Percentiles rank a stretch among this genome's conserved stretches.
phyloP scores from a whole-genome alignment of 2,329 filamentous ascomycete species.

The Grosmannia huntii region DNA sequence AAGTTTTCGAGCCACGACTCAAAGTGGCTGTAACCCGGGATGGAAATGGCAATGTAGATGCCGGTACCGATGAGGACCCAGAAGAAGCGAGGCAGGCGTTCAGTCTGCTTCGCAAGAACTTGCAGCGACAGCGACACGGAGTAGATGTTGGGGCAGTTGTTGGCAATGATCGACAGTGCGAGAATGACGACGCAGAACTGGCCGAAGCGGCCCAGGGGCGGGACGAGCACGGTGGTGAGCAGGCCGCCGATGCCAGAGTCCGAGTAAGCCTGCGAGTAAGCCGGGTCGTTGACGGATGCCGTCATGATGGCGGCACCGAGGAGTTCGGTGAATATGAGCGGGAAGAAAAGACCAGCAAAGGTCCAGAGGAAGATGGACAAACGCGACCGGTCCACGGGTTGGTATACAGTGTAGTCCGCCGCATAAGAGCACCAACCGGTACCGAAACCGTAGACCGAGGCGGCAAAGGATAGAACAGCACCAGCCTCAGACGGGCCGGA shows the following conservation, averaged over 20 bases:
- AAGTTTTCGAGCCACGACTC: slow-evolving; percentile 25
- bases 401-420: slow-evolving; percentile 45
- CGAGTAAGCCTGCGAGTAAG: slow-evolving; percentile 32
- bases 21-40: slow-evolving; percentile 25
- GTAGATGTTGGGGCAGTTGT: slow-evolving; percentile 28
- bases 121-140: slow-evolving; percentile 30
- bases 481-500: slow-evolving; percentile 42
- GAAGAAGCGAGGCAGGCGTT: slow-evolving; percentile 41
- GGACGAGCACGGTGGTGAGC: slow-evolving; percentile 30
- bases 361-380: slow-evolving; percentile 56
- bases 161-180: slow-evolving; percentile 31
- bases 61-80: slow-evolving; percentile 45
- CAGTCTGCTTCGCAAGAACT: slow-evolving; percentile 37
- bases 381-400: slow-evolving; percentile 31
- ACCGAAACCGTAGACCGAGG: slow-evolving; percentile 54
- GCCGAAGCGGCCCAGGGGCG: slow-evolving; percentile 31
- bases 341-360: slow-evolving; percentile 55
- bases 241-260: slow-evolving; percentile 32
- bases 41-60: slow-evolving; percentile 45
- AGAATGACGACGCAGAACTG: slow-evolving; percentile 34
- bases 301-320: slow-evolving; percentile 59
- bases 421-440: slow-evolving; percentile 53
- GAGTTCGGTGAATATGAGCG: slow-evolving; percentile 62
- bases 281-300: slow-evolving; percentile 41
- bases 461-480: slow-evolving; percentile 48